Percentiles rank a stretch among this genome's conserved stretches.
Conservation (phyloP, 2,329 filamentous ascomycete species). For the Arachnomyces sp. region DNA sequence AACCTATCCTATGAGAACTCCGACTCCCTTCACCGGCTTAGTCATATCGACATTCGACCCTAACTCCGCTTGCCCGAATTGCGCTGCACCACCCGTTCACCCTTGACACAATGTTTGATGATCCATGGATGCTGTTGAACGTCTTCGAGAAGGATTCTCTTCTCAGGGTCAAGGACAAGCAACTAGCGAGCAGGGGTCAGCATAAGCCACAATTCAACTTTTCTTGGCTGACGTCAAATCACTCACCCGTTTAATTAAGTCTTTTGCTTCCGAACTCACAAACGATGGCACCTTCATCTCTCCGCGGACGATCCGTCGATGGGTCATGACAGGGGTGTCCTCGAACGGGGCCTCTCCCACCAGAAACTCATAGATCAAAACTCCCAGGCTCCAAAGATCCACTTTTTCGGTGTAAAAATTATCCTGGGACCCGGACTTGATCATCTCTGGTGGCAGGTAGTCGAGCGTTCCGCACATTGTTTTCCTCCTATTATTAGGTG, state of each 20-base stretch:
- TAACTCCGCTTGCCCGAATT: conserved; percentile 26
- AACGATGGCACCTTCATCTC: conserved; percentile 91
- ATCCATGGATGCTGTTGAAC: conserved; percentile 93
- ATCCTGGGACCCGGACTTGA: conserved; percentile 68
- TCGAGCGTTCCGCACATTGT: conserved; percentile 97
- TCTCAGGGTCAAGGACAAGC: conserved; percentile 86
- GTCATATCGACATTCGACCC: conserved; percentile 15
- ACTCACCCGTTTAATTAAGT: conserved; percentile 81
- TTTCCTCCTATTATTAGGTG: conserved; percentile 83
- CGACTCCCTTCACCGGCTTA: too few relatives aligned
- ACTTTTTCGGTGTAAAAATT: conserved; percentile 95
- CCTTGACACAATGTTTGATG: conserved; percentile 75
- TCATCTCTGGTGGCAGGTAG: conserved; percentile 97
- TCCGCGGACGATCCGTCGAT: conserved; percentile 73
- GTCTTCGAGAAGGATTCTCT: conserved; percentile 81
- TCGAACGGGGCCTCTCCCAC: conserved; percentile 96
- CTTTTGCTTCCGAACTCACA: conserved; percentile 80
- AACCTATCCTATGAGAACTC: conserved; percentile 6
- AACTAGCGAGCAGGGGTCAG: conserved; percentile 46
- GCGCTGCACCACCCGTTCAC: conserved; percentile 37
- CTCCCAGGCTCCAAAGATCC: conserved; percentile 90
- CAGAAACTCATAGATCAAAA: conserved; percentile 91
- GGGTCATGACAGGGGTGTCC: conserved; percentile 90
- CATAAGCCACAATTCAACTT: not conserved
- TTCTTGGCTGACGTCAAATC: conserved; percentile 6